Percentiles rank a stretch among this genome's conserved stretches.
These are phyloP conservation scores for Stramenopiles sp. DNA, from an alignment of 352 stramenopile genomes.

Conservation along the genomic window DNA sequence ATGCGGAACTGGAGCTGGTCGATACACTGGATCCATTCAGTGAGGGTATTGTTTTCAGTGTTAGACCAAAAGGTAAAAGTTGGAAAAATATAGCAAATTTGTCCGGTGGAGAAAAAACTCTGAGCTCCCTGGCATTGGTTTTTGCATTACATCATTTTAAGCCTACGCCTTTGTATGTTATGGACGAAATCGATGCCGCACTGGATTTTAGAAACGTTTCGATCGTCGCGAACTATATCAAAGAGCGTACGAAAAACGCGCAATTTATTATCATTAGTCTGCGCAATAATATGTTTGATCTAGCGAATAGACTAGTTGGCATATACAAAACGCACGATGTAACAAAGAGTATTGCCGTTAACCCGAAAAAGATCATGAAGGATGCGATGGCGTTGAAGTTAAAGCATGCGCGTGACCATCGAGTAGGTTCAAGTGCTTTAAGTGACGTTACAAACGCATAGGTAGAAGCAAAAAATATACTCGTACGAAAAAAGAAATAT, in stretches of 20 bases:
- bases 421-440: neutral
- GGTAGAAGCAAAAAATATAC: neutral
- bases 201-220: conserved; percentile 95
- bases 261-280: conserved; percentile 99
- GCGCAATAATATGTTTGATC: conserved; percentile 89
- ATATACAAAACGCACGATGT: conserved; percentile 85
- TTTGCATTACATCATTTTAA: conserved; percentile 90
- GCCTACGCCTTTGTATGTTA: conserved; percentile 98
- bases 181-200: conserved; percentile 98
- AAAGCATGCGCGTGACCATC: neutral
- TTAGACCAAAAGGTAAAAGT: conserved; percentile 95
- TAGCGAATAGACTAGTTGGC: conserved; percentile 89
- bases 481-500: neutral
- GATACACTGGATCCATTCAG: conserved; percentile 97
- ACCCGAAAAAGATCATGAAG: conserved; percentile 25
- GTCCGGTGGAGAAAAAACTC: conserved; percentile 93
- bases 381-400: conserved; percentile 3
- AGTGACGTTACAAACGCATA: neutral
- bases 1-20: conserved; percentile 96
- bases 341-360: conserved; percentile 76
- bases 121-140: conserved; percentile 98
- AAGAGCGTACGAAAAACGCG: conserved; percentile 61
- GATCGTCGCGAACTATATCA: conserved; percentile 75
- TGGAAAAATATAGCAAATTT: conserved; percentile 99
- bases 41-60: conserved; percentile 95